Evolutionary conservation across 176 grass and related monocot species (phyloP), one percentile per base, ranked within the genome.

Genomic region (Aegilops longissima): DNA sequence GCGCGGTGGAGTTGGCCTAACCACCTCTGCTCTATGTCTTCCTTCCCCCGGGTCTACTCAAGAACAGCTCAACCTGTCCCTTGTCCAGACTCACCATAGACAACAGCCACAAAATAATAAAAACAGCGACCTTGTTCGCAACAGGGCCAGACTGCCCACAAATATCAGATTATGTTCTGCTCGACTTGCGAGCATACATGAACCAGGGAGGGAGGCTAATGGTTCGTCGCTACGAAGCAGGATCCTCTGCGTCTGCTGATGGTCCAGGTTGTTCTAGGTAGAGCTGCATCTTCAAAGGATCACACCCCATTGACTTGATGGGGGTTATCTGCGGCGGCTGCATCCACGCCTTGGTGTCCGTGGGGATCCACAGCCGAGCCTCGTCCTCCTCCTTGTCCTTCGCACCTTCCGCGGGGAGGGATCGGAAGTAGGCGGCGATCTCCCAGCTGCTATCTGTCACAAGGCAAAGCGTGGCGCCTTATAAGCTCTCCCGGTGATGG

Each of bases 201-300:
- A 18, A 54, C 51, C 51, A 49, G 45, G 45, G 45, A 49, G 45
- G 45, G 45, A 49, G 45, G 36, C 45, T 0, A 18, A 18, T 54
- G 14, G 14, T 17, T 17, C 51, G 5, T 54, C 51, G 16, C 51
- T 18, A 54, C 51, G 16, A 54, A 54, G 51, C 16, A 54, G 51
- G 76, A 52, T 87, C 84, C 61, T 87, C 90, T 1, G 82, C 85
- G 78, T 98, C 96, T 4, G 82, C 78, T 59, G 17, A 59, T 39
- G 36, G 39, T 79, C 83, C 91, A 69, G 94, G 97, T 51, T 98
- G 97, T 42, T 96, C 97, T 70, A 98, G 40, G 70, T 94, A 98
- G 65, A 98, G 94, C 81, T 96, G 97, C 80, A 98, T 87, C 51
- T 90, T 94, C 77, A 98, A 40, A 82, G 97, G 97, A 12, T 96